Conservation (phyloP, 345 rosid species). For the Xanthoceras sorbifolium region DNA sequence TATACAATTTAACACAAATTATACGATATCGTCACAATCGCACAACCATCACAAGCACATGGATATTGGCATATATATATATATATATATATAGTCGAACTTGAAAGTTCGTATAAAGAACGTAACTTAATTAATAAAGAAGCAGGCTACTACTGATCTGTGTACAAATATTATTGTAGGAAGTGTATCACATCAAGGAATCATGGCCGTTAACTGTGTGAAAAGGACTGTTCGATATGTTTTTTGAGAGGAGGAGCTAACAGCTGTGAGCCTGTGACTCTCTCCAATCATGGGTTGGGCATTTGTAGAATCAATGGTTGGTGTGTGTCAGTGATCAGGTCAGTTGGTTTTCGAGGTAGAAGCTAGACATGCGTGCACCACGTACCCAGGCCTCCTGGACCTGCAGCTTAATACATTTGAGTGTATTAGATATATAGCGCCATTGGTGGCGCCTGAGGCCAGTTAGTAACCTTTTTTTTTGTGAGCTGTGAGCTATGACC, state of each 20-base stretch:
- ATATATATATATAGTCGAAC: no score
- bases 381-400: no score
- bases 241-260: not conserved
- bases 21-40: no score
- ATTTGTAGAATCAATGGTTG: not conserved
- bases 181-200: not conserved
- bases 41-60: no score
- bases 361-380: constrained; percentile 10
- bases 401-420: no score
- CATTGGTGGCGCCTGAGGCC: not conserved
- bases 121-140: no score
- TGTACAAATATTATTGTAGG: no score
- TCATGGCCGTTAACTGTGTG: not conserved
- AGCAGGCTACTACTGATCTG: no score
- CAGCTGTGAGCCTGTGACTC: no score
- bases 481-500: not conserved
- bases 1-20: no score
- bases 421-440: not conserved
- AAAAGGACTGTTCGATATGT: not conserved
- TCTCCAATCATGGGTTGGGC: constrained; percentile 5
- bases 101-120: no score
- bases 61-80: no score
- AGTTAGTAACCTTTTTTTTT: not conserved
- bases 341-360: not conserved
- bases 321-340: not conserved